phyloP scores from a whole-genome alignment of 140 eudicot species.

The Ambrosia hybrid region DNA sequence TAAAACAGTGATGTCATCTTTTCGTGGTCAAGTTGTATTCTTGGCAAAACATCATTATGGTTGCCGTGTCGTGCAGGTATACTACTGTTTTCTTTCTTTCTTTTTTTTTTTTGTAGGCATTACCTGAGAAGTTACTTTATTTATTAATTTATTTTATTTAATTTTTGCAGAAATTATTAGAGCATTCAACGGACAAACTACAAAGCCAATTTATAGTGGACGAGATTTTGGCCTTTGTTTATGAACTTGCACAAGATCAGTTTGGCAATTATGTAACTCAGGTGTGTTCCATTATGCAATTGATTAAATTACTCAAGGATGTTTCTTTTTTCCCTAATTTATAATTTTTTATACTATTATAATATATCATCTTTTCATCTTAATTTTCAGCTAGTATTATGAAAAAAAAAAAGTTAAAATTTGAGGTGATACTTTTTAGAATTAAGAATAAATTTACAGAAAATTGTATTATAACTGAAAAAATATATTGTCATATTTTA shows the following conservation, averaged over 20 bases:
- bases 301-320: background rate
- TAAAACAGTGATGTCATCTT: conserved; percentile 56
- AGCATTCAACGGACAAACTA: conserved; percentile 55
- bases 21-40: conserved; percentile 65
- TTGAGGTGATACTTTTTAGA: background rate
- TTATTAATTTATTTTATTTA: background rate
- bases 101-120: background rate
- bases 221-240: conserved; percentile 78
- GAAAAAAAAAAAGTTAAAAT: background rate
- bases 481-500: background rate
- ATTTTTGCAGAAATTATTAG: conserved; percentile 64
- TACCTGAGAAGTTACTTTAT: background rate
- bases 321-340: background rate
- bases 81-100: background rate
- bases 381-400: background rate
- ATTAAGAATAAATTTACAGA: background rate
- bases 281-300: conserved; percentile 39
- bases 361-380: background rate
- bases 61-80: conserved; percentile 93
- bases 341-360: background rate
- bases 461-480: background rate
- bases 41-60: conserved; percentile 82
- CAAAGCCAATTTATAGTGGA: conserved; percentile 67
- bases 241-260: conserved; percentile 77
- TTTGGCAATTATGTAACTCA: conserved; percentile 92